Percentiles rank a stretch among this genome's conserved stretches.
Evolutionary conservation across 306 rosid species (phyloP).

Genomic region (Quercus ilex): DNA sequence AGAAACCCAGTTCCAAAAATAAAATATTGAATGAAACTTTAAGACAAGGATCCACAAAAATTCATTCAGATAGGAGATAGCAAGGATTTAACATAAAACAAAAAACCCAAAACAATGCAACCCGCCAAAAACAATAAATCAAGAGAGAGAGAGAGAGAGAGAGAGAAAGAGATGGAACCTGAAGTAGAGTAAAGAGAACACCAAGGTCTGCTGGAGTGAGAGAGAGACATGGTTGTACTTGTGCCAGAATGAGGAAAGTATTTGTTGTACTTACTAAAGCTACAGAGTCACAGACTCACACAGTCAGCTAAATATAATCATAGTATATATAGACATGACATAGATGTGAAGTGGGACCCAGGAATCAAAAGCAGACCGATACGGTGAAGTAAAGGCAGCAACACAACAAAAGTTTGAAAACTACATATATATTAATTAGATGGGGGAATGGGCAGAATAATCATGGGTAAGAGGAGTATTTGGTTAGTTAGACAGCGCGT

Average conservation of each 20-base stretch:
- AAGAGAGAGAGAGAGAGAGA: neutral
- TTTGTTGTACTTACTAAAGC: neutral
- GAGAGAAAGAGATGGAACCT: conserved; percentile 17
- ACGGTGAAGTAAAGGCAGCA: too few species aligned
- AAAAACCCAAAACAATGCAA: conserved; percentile 7
- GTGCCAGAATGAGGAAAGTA: neutral
- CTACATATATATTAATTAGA: too few species aligned
- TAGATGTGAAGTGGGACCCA: too few species aligned
- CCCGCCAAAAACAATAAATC: neutral
- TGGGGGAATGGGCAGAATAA: too few species aligned
- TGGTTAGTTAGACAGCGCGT: too few species aligned
- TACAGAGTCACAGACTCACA: too few species aligned
- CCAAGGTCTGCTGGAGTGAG: neutral
- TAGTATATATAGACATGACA: too few species aligned
- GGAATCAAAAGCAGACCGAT: too few species aligned
- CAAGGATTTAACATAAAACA: neutral
- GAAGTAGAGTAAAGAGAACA: conserved; percentile 13
- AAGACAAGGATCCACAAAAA: neutral
- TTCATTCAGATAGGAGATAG: neutral
- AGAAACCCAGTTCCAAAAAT: neutral
- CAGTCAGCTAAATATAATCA: too few species aligned
- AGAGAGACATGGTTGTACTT: conserved; percentile 15
- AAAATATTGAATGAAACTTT: neutral
- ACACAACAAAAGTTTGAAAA: too few species aligned
- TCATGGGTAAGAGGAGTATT: too few species aligned